Base-by-base conservation (phyloP, 2,329 filamentous ascomycete genomes). In the Nemania abortiva region DNA sequence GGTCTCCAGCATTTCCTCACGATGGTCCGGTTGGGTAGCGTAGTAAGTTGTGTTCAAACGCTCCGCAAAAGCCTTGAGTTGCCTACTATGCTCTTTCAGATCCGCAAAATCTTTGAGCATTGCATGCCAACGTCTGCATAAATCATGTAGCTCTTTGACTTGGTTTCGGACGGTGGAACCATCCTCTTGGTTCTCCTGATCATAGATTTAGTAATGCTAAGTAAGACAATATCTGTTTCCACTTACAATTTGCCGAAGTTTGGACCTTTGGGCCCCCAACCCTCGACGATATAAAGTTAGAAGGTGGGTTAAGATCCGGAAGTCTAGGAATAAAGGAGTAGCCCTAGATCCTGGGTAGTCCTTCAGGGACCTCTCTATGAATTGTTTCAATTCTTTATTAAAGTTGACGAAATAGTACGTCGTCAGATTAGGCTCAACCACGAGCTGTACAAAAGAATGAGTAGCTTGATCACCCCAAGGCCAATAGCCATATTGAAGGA, bases 321-420 rank as follows among this genome's bases (percentile, higher is more conserved):
- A 34, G 27, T 56, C 29, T 6, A 37, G 3, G n/a, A 49, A 49
- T 49, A 56, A 37, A 56, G 39, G 39, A 4, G 20, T 5, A 27
- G 34, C 60, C 13, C 3, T 49, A 20, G 60, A 18, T 13, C 39
- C 20, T 11, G 22, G 1, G 7, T 34, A n/a, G 24, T 24, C 24
- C 31, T 49, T n/a, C n/a, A 49, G 27, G n/a, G 27, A 55, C 34
- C 15, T 27, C 27, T 63, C 52, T 31, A 55, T 47, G 27, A 27
- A 47, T 3, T 55, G 6, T 55, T 49, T 55, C 60, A 56, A 13
- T 24, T 56, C 39, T 10, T 9, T 10, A 22, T 49, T 31, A 3
- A 56, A 47, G n/a, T 63, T 55, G 52, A 63, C 27, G 11, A 56
- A 34, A 10, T 61, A 53, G 20, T 61, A 61, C 2, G 47, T 53